Percentiles rank a stretch among this genome's conserved stretches.
These are phyloP conservation scores for Pelargonium myrrhifolium DNA, from an alignment of 441 rosid species.

Conservation along the genomic window DNA sequence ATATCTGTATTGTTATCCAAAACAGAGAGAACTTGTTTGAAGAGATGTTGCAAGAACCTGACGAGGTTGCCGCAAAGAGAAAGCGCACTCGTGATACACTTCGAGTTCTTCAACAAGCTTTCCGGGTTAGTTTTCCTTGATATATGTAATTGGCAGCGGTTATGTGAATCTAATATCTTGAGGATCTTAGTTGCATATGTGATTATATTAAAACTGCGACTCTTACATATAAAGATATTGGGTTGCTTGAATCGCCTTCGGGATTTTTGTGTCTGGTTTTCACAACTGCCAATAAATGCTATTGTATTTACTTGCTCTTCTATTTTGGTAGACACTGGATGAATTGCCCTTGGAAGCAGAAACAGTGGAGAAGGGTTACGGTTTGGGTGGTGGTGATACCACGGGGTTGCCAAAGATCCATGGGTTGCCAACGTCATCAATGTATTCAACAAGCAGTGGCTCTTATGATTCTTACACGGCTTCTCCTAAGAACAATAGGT, in stretches of 20 bases:
- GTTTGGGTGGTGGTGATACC: conserved; percentile 54
- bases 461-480: conserved; percentile 39
- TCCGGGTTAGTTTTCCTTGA: conserved; percentile 49
- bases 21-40: conserved; percentile 95
- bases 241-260: neutral
- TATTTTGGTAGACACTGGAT: conserved; percentile 64
- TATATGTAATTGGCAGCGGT: neutral
- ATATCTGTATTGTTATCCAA: conserved; percentile 16
- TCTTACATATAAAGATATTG: neutral
- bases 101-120: conserved; percentile 88
- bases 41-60: conserved; percentile 99
- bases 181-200: neutral
- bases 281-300: too few species aligned
- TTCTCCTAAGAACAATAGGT: conserved; percentile 44
- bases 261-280: too few species aligned
- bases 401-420: conserved; percentile 71
- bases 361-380: conserved; percentile 77
- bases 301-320: neutral
- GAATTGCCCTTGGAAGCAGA: conserved; percentile 95
- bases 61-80: conserved; percentile 76
- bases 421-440: conserved; percentile 60
- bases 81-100: conserved; percentile 85
- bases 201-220: neutral
- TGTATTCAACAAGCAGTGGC: conserved; percentile 49
- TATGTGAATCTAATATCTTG: neutral